Evolutionary conservation across 192 early-diverging fungal genomes (phyloP), one percentile per base, ranked within the genome.

Genomic region (Phycomyces blakesleeanus): DNA sequence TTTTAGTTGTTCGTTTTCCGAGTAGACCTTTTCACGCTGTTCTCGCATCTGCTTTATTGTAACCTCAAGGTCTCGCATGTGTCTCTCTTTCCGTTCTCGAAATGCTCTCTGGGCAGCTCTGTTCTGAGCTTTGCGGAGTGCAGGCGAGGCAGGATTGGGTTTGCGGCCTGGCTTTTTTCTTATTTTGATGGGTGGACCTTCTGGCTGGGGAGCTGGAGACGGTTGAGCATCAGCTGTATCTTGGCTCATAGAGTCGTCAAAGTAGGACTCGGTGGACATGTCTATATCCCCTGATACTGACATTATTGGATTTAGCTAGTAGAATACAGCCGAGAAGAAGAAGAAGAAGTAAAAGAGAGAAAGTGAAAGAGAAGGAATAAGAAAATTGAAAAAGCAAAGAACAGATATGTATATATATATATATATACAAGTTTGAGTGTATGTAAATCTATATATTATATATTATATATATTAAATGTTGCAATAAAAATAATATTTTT

Each of bases 101-200:
- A 95, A 93, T 9, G 89, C 91, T 22, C 90, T 81, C 77, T 95
- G 93, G 0, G 93, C 93, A 7, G 89, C 89, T n/a, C 93, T 76
- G 74, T 95, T 95, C 75, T 95, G 93, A 15, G 86, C 89, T 21
- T 82, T 85, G 5, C 83, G 65, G 25, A 82, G 63, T 12, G 81
- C 83, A 34, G 83, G 83, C n/a, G 83, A 83, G 27, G 81, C 81
- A 20, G 83, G 83, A 47, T 85, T 85, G 20, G 83, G 83, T 47
- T 85, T 85, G 2, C 83, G 75, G 9, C 83, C 83, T 18, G 83
- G 83, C 55, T 82, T 85, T 57, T 85, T 85, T 21, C 77, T 72
- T 20, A 77, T 71, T 60, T 78, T 82, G 15, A 64, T 44, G 6
- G 83, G 81, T 27, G 55, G 61, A 25, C 44, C 57, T 24, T 55